Evolutionary conservation across 78 protist species (phyloP).

Genomic region (Guillardia theta): DNA sequence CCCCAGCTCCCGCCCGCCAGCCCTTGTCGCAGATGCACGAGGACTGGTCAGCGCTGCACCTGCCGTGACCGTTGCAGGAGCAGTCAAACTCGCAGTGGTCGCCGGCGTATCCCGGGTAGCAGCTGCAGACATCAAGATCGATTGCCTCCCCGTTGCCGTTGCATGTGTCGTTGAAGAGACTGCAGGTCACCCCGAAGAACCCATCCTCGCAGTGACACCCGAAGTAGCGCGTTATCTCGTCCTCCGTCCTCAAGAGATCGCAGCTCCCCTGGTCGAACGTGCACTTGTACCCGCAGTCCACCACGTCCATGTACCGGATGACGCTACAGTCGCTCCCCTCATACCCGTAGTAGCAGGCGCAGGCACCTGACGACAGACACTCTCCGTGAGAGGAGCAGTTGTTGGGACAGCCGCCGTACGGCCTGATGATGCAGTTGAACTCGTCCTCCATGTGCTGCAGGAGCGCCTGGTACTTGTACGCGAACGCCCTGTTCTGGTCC

Average conservation of each 20-base stretch:
- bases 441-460: neutral
- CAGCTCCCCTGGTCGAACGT: slow-evolving; percentile 42
- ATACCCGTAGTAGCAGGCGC: slow-evolving; percentile 16
- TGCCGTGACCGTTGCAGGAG: slow-evolving; percentile 39
- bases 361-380: too few relatives aligned
- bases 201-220: neutral
- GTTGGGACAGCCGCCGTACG: too few relatives aligned
- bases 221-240: neutral
- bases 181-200: neutral
- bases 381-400: too few relatives aligned
- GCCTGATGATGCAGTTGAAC: too few relatives aligned
- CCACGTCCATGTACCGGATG: neutral
- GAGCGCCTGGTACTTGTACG: neutral
- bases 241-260: neutral
- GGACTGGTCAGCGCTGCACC: neutral
- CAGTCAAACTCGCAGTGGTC: slow-evolving; percentile 38
- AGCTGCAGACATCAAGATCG: slow-evolving; percentile 8
- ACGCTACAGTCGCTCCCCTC: neutral
- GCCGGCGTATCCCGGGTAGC: neutral
- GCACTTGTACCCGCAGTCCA: slow-evolving; percentile 14
- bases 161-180: neutral
- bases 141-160: neutral
- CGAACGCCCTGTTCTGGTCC: neutral
- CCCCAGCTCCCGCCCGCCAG: neutral
- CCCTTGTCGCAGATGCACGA: slow-evolving; percentile 35